phyloP scores from a whole-genome alignment of 78 protist genomes.

The Goniomonas avonlea region DNA sequence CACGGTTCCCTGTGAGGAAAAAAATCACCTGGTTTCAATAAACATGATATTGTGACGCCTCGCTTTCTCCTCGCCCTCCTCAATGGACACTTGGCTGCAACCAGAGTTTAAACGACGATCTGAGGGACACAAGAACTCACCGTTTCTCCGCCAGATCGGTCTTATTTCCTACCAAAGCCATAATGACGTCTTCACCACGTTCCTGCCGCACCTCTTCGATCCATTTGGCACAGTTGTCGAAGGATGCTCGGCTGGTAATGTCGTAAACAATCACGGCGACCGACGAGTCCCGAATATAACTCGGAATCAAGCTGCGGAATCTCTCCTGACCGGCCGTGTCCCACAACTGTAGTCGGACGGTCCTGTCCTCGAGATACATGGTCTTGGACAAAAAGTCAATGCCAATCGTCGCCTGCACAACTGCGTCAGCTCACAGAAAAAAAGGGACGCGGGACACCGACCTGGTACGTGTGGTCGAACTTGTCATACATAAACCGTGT shows the following conservation, averaged over 20 bases:
- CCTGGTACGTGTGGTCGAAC: slow-evolving; percentile 86
- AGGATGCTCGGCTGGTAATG: slow-evolving; percentile 70
- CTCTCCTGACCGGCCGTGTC: slow-evolving; percentile 82
- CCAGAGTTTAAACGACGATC: background rate
- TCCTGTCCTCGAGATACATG: slow-evolving; percentile 86
- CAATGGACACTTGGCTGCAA: slow-evolving; percentile 68
- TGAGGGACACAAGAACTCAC: background rate
- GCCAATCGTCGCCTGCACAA: slow-evolving; percentile 88
- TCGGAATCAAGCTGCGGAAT: slow-evolving; percentile 89
- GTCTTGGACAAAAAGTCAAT: slow-evolving; percentile 92
- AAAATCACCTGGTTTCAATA: slow-evolving; percentile 83
- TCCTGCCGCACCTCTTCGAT: slow-evolving; percentile 87
- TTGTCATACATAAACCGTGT: slow-evolving; percentile 96
- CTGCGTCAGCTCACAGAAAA: background rate
- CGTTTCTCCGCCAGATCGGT: slow-evolving; percentile 59
- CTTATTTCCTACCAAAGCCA: slow-evolving; percentile 91
- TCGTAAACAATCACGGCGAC: slow-evolving; percentile 96
- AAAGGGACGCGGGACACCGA: background rate
- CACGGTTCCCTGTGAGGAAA: background rate
- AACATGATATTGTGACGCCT: slow-evolving; percentile 74
- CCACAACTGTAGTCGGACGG: slow-evolving; percentile 94
- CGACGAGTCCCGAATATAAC: slow-evolving; percentile 91
- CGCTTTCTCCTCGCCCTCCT: slow-evolving; percentile 91
- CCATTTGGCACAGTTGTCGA: slow-evolving; percentile 63
- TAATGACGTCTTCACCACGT: slow-evolving; percentile 85